A percentile compares a stretch with the other conserved stretches of the same genome.
Evolutionary conservation across 192 early-diverging fungal genomes (phyloP).

Genomic region (Glomus cerebriforme): DNA sequence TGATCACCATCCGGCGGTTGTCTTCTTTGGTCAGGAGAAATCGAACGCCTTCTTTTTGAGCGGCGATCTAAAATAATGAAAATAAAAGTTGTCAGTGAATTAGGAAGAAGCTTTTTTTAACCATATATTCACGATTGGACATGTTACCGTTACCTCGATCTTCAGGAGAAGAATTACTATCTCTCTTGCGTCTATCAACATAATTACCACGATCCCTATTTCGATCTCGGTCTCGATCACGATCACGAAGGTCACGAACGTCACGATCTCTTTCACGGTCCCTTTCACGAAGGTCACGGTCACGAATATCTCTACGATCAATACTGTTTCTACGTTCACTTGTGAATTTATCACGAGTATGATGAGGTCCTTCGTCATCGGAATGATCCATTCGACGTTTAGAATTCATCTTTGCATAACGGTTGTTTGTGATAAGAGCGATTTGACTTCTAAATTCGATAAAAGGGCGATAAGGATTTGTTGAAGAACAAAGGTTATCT

Average conservation of each 20-base stretch:
- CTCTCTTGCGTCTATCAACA: neutral
- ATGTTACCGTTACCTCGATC: constrained; percentile 21
- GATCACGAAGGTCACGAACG: neutral
- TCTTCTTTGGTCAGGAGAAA: constrained; percentile 21
- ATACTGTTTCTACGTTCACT: constrained; percentile 20
- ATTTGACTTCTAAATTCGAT: neutral
- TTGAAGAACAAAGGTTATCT: constrained; percentile 1
- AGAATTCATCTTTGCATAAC: constrained; percentile 25
- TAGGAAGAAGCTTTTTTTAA: neutral
- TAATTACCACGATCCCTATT: neutral
- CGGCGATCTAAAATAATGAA: constrained; percentile 24
- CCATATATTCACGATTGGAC: neutral
- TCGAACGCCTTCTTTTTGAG: constrained; percentile 23
- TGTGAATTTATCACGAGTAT: constrained; percentile 30
- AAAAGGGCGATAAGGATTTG: constrained; percentile 1
- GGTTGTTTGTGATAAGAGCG: neutral
- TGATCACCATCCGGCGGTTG: constrained; percentile 58
- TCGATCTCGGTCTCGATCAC: constrained; percentile 19
- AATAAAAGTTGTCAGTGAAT: neutral
- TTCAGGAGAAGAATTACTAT: constrained; percentile 15
- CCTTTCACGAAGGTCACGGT: constrained; percentile 21
- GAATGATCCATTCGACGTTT: constrained; percentile 30
- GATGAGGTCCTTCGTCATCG: constrained; percentile 29
- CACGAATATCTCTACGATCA: constrained; percentile 27
- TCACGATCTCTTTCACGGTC: constrained; percentile 27